These are phyloP conservation scores for Leccinum subatratum DNA, from an alignment of 1,284 basidiomycete species.

Conservation along the genomic window DNA sequence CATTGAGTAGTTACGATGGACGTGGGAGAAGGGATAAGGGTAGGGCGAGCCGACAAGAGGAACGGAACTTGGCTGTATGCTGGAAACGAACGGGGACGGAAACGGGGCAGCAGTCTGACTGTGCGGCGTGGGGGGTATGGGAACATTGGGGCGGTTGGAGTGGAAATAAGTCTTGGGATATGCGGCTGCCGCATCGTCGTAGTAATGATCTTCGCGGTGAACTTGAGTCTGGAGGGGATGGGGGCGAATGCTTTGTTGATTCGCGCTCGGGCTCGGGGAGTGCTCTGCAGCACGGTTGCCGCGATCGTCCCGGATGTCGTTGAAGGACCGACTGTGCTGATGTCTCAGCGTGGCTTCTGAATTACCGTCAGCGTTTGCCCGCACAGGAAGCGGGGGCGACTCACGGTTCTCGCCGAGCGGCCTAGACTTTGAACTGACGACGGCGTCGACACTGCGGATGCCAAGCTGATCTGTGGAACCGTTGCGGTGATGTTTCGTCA, in stretches of 20 bases:
- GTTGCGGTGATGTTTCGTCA: constrained; percentile 33
- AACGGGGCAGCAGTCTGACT: constrained; percentile 68
- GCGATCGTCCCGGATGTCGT: constrained; percentile 20
- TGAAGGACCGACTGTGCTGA: constrained; percentile 21
- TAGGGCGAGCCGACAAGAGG: constrained; percentile 64
- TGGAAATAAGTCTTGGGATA: constrained; percentile 57
- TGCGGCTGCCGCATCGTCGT: constrained; percentile 52
- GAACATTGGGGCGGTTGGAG: constrained; percentile 60
- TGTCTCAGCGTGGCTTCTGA: constrained; percentile 18
- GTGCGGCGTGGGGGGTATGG: constrained; percentile 71
- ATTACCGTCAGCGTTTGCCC: constrained; percentile 17
- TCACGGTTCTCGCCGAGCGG: constrained; percentile 30
- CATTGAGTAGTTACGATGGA: constrained; percentile 48
- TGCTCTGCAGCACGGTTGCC: constrained; percentile 20
- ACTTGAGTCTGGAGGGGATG: constrained; percentile 32
- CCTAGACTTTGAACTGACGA: constrained; percentile 45
- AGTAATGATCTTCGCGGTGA: constrained; percentile 29
- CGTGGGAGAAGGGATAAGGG: constrained; percentile 69
- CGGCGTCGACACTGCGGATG: constrained; percentile 51
- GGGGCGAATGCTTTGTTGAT: constrained; percentile 17
- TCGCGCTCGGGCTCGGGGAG: constrained; percentile 10
- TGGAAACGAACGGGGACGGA: constrained; percentile 55
- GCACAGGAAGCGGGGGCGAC: constrained; percentile 15
- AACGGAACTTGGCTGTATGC: constrained; percentile 44
- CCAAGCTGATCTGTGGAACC: constrained; percentile 60